phyloP scores from a whole-genome alignment of 805 yeast genomes.

The Nakazawaea anatomiae region DNA sequence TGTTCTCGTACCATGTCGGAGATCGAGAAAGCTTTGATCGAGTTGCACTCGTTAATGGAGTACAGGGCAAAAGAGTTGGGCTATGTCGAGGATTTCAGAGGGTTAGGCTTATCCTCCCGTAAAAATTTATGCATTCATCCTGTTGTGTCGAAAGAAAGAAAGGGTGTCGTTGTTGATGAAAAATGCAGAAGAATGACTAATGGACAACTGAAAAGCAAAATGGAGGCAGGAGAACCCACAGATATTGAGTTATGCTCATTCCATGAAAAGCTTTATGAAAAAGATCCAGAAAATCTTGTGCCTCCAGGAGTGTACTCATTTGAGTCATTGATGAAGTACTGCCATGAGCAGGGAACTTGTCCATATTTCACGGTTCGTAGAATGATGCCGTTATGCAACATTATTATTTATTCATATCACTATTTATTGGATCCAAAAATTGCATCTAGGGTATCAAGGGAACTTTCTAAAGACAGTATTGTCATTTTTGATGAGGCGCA shows the following conservation, averaged over 20 bases:
- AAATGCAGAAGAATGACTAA: slow-evolving; percentile 92
- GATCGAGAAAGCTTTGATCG: slow-evolving; percentile 94
- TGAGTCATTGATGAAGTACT: slow-evolving; percentile 72
- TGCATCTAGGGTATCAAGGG: slow-evolving; percentile 90
- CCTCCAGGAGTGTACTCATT: slow-evolving; percentile 95
- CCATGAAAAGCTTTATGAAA: slow-evolving; percentile 84
- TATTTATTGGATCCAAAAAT: slow-evolving; percentile 95
- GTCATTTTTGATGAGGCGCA: slow-evolving; percentile 98
- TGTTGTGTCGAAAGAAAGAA: slow-evolving; percentile 75
- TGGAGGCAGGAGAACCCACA: slow-evolving; percentile 53
- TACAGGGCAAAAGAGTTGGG: slow-evolving; percentile 82
- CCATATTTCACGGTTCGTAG: slow-evolving; percentile 98
- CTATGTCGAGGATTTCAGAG: slow-evolving; percentile 83
- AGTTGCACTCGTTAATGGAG: slow-evolving; percentile 82
- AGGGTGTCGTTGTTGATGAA: slow-evolving; percentile 92
- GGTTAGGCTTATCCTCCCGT: slow-evolving; percentile 89
- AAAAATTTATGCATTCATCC: slow-evolving; percentile 94
- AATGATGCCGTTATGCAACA: slow-evolving; percentile 92
- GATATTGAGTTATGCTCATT: slow-evolving; percentile 67
- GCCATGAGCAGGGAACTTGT: slow-evolving; percentile 77
- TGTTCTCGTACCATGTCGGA: slow-evolving; percentile 99
- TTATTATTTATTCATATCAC: slow-evolving; percentile 94
- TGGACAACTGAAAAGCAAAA: slow-evolving; percentile 71
- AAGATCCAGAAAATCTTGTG: slow-evolving; percentile 82
- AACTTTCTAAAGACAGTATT: slow-evolving; percentile 86